Base-by-base conservation (phyloP, 2,329 filamentous ascomycete species). In the Magnaporthiopsis incrustans region DNA sequence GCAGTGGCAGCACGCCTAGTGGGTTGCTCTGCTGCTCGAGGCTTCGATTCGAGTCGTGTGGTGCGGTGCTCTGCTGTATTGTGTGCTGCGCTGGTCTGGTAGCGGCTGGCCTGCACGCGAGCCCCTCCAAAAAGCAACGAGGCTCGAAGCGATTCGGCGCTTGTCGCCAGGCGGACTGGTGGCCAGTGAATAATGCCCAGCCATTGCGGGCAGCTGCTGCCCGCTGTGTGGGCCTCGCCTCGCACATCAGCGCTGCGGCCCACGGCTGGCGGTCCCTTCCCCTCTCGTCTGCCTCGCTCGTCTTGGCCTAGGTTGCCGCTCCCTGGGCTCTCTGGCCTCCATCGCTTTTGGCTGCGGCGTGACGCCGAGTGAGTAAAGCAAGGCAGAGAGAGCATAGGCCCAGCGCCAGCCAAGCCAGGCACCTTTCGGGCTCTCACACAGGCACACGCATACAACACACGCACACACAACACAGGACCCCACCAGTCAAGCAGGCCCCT, bases 381-480 rank as follows among this genome's bases (percentile, higher is more conserved):
- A 53, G 22, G 18, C 18, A 25, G 44, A 22, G 38, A 2, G 44
- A 25, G 22, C 44, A 53, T 22, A 53, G 44, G 44, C 44, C 44
- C 22, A 25, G 44, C 44, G 22, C 44, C 44, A 53, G 44, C 44
- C 44, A 53, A 53, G 44, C 15, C 22, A 53, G 44, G 6, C 3
- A 22, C 44, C 38, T 18, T 15, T 44, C 38, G 38, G 38, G 38
- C 38, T 44, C 38, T 38, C 44, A 50, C 44, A 50, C 44, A 50
- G 6, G 4, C 22, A n/a, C 44, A 59, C 59, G 44, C 53, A 30
- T 57, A 63, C 61, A 63, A 66, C 65, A 59, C 35, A 4, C 33
- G 11, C 33, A 63, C 63, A 61, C 63, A 64, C 50, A 60, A 63
- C 60, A n/a, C 63, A 62, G 61, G 60, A 64, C 44, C 60, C 44